Percentiles rank a stretch among this genome's conserved stretches.
phyloP scores from a whole-genome alignment of 2,329 filamentous ascomycete genomes.

The Sclerotinia spermophila region DNA sequence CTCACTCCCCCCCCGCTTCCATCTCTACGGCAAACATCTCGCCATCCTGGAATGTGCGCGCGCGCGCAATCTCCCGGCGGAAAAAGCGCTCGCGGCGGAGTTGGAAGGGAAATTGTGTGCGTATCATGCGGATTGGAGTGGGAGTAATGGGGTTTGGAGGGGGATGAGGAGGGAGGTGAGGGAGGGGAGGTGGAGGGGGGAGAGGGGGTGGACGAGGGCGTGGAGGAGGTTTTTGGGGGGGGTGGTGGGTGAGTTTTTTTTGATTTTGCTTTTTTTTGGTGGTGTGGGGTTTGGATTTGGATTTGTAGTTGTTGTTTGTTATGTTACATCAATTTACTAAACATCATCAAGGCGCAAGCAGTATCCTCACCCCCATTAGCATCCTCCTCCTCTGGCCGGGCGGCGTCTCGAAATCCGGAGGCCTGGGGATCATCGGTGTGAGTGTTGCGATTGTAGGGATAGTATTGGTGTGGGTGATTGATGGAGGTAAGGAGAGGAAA shows the following conservation, averaged over 20 bases:
- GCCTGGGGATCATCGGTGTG: background rate
- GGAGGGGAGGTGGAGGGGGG: background rate
- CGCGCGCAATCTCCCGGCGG: background rate
- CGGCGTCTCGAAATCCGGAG: background rate
- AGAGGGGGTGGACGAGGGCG: rapidly evolving
- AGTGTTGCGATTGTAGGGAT: background rate
- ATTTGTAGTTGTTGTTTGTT: background rate
- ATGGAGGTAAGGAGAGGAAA: background rate
- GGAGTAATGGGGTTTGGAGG: background rate
- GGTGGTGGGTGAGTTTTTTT: background rate
- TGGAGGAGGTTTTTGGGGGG: background rate
- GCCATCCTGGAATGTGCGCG: constrained; percentile 24
- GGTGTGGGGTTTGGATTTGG: background rate
- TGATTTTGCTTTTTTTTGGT: background rate
- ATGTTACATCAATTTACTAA: background rate
- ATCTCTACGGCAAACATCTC: constrained; percentile 21
- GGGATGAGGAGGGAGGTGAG: background rate
- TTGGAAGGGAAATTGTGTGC: background rate
- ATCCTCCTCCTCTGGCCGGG: background rate
- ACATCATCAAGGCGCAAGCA: background rate
- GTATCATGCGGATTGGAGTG: constrained; percentile 16
- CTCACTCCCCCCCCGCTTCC: constrained; percentile 10
- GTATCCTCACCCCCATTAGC: background rate
- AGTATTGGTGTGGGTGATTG: background rate
- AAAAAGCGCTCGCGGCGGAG: background rate